Conservation (phyloP, 2,329 filamentous ascomycete genomes). For the Phaeosphaeria sp. region DNA sequence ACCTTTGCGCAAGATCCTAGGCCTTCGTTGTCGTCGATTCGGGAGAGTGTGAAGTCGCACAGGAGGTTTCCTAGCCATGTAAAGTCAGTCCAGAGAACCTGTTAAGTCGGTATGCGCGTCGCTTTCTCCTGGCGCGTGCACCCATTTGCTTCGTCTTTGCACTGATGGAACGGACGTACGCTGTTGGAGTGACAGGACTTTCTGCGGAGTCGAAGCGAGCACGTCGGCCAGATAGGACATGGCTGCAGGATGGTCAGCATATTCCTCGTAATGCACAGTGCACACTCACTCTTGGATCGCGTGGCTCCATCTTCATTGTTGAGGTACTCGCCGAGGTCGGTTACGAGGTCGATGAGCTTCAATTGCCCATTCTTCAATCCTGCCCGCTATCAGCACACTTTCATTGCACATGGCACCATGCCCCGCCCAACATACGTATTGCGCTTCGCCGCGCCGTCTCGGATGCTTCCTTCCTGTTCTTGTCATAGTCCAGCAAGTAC, state of each 20-base stretch:
- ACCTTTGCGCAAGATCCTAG: slow-evolving; percentile 65
- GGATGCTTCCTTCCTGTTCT: slow-evolving; percentile 55
- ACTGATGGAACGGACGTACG: slow-evolving; percentile 47
- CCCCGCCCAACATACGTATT: slow-evolving; percentile 37
- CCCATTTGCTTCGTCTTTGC: not conserved
- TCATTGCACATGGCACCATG: slow-evolving; percentile 5
- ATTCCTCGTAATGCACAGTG: slow-evolving; percentile 29
- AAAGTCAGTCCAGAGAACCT: not conserved
- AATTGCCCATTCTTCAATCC: slow-evolving; percentile 65
- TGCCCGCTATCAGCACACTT: slow-evolving; percentile 40
- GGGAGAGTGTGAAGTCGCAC: slow-evolving; percentile 68
- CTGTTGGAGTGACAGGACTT: slow-evolving; percentile 66
- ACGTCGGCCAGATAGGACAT: slow-evolving; percentile 60
- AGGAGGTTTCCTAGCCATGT: slow-evolving; percentile 58
- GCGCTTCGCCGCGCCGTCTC: slow-evolving; percentile 53
- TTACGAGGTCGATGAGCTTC: slow-evolving; percentile 67
- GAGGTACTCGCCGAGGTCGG: slow-evolving; percentile 70
- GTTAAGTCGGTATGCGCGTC: not conserved
- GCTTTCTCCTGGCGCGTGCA: not conserved
- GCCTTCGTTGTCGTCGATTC: slow-evolving; percentile 62
- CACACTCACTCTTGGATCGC: slow-evolving; percentile 61
- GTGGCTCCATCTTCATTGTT: slow-evolving; percentile 68
- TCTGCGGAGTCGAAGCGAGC: slow-evolving; percentile 58
- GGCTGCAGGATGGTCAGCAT: slow-evolving; percentile 37
- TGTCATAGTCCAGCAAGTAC: slow-evolving; percentile 58